A percentile compares a stretch with the other conserved stretches of the same genome.
Evolutionary conservation across 768 basidiomycete genomes (phyloP).

Genomic region (Tulasnella calospora): DNA sequence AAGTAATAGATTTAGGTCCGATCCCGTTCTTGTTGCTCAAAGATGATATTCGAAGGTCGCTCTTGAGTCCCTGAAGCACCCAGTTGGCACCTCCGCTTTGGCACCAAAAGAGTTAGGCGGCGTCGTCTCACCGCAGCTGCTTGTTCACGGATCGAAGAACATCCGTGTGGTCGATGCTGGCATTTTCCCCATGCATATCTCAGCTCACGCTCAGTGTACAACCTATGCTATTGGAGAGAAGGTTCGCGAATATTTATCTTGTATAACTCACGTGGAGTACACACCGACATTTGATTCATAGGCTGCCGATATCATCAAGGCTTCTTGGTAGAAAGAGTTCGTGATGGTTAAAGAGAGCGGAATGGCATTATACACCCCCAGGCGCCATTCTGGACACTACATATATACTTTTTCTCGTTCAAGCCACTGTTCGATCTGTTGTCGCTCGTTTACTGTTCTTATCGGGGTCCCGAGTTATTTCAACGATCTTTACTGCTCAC

Average conservation of each 20-base stretch:
- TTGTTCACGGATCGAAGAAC: slow-evolving; percentile 58
- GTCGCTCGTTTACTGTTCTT: neutral
- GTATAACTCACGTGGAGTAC: neutral
- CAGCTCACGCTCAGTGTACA: slow-evolving; percentile 37
- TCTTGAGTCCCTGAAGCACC: slow-evolving; percentile 9
- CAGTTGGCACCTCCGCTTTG: slow-evolving; percentile 41
- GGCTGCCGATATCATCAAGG: neutral
- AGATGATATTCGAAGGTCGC: neutral
- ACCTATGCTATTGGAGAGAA: slow-evolving; percentile 27
- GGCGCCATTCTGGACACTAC: neutral
- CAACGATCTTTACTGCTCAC: neutral
- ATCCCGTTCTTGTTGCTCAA: neutral
- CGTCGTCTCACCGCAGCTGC: slow-evolving; percentile 50
- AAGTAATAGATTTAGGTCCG: slow-evolving; percentile 35
- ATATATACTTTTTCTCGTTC: neutral
- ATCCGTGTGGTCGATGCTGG: slow-evolving; percentile 58
- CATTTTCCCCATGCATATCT: slow-evolving; percentile 49
- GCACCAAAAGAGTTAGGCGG: slow-evolving; percentile 52
- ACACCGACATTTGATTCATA: too few species aligned
- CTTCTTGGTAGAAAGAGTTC: neutral
- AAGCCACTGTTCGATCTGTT: neutral
- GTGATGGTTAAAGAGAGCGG: neutral
- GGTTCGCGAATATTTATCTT: neutral
- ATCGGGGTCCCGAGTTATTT: neutral
- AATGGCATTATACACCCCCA: neutral